phyloP scores from a whole-genome alignment of 164 flowering plant species.

The Tinospora cordifolia region DNA sequence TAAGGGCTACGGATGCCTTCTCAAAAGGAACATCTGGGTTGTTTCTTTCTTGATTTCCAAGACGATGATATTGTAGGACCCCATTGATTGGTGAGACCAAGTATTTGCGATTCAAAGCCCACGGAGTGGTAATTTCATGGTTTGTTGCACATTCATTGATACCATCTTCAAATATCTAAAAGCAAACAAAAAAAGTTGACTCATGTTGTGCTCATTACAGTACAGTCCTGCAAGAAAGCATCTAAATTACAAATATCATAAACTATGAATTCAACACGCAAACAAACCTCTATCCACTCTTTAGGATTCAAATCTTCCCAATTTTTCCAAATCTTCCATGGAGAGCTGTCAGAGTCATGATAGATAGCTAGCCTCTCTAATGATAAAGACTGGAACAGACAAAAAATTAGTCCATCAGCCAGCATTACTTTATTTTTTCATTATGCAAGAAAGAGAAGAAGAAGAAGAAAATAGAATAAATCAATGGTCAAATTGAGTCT shows the following conservation, averaged over 20 bases:
- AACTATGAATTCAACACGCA: not conserved
- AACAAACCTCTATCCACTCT: conserved; percentile 93
- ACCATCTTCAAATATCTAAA: conserved; percentile 92
- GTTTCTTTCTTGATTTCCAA: conserved; percentile 89
- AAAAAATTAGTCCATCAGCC: conserved; percentile 8
- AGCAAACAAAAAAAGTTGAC: not conserved
- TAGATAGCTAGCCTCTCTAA: conserved; percentile 95
- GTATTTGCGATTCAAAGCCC: conserved; percentile 72
- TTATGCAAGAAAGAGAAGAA: not conserved
- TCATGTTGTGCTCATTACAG: not conserved
- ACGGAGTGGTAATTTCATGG: conserved; percentile 25
- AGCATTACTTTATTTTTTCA: not conserved
- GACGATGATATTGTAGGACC: conserved; percentile 78
- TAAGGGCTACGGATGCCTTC: conserved; percentile 72
- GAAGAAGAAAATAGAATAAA: not conserved
- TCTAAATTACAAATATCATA: not conserved
- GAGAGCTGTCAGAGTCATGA: conserved; percentile 71
- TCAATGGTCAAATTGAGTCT: not conserved
- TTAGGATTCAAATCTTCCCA: conserved; percentile 90
- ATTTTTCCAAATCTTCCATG: conserved; percentile 70
- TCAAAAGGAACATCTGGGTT: conserved; percentile 82
- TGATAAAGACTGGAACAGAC: conserved; percentile 67
- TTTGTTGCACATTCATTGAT: conserved; percentile 53
- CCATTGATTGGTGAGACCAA: conserved; percentile 94
- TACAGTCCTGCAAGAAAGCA: not conserved